Evolutionary conservation across 192 early-diverging fungal genomes (phyloP), one percentile per base, ranked within the genome.

Genomic region (Podila minutissima): DNA sequence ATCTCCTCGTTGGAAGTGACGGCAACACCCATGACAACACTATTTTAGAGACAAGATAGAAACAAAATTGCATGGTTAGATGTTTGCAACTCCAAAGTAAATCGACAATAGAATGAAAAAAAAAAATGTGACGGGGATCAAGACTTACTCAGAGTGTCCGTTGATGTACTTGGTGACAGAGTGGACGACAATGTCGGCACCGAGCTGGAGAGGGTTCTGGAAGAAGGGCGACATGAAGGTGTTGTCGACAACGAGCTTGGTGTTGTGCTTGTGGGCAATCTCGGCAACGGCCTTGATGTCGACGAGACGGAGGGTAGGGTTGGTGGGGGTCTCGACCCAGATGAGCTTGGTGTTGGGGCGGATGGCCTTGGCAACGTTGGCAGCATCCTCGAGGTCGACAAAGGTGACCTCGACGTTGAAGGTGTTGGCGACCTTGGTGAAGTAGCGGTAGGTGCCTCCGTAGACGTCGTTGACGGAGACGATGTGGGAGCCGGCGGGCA

Each of bases 101-200:
- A 3, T 29, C 29, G 29, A 29, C 29, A 29, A 29, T 29, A 1
- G 29, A 29, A 29, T n/a, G n/a, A 29, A 3, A 29, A 29, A 29
- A 29, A 29, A 29, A 51, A 5, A 51, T 51, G 49, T 4, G 13
- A 51, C 20, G 10, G 2, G 2, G n/a, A 20, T 53, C 15, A 51
- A 33, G 6, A 37, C 72, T 67, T 74, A 74, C 72, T 99, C 98
- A 26, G 96, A 97, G 85, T 99, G 97, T 57, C 98, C 97, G 86
- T 98, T 98, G 82, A 99, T 93, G 86, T 98, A 99, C 85, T 98
- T 98, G 66, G 97, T 99, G 26, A 97, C 96, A 22, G 96, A 97
- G 86, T 99, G 96, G 12, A 98, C 94, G 20, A 98, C 97, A 72
- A 99, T 91, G 81, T 99, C 97, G n/a, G 97, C 97, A 58, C 97